Conservation (phyloP, 371 early-diverging fungal genomes). For the Apophysomyces trapeziformis region DNA sequence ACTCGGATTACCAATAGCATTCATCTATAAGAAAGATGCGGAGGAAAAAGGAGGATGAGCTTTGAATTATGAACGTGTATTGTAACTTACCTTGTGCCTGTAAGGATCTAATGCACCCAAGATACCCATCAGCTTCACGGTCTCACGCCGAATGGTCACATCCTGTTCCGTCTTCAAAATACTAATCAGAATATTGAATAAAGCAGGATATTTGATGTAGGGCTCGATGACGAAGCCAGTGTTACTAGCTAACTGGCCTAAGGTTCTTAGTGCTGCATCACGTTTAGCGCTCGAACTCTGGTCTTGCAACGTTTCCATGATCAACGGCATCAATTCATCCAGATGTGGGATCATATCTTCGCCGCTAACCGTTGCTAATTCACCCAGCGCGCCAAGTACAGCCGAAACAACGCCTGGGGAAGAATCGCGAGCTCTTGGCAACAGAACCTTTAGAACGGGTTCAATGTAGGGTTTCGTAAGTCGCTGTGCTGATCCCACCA, state of each 20-base stretch:
- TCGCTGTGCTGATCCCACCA: slow-evolving; percentile 79
- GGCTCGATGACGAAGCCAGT: slow-evolving; percentile 94
- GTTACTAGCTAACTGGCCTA: slow-evolving; percentile 84
- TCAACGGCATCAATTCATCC: slow-evolving; percentile 81
- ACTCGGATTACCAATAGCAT: slow-evolving; percentile 57
- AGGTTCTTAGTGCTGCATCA: slow-evolving; percentile 85
- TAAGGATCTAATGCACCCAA: slow-evolving; percentile 97
- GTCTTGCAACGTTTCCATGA: slow-evolving; percentile 92
- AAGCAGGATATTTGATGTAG: slow-evolving; percentile 85
- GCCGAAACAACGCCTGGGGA: slow-evolving; percentile 83
- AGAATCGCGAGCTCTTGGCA: slow-evolving; percentile 83
- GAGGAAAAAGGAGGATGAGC: neutral
- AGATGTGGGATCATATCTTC: slow-evolving; percentile 85
- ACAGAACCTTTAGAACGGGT: slow-evolving; percentile 82
- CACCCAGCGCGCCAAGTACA: slow-evolving; percentile 88
- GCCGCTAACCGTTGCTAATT: slow-evolving; percentile 86
- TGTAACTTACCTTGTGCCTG: slow-evolving; percentile 71
- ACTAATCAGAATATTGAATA: slow-evolving; percentile 78
- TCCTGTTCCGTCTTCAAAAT: slow-evolving; percentile 88
- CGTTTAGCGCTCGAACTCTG: slow-evolving; percentile 86
- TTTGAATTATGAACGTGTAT: neutral
- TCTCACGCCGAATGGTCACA: slow-evolving; percentile 75
- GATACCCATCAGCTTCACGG: slow-evolving; percentile 91
- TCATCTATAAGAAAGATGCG: slow-evolving; percentile 34
- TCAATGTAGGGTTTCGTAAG: slow-evolving; percentile 93